These are phyloP conservation scores for Aspergillus udagawae DNA, from an alignment of 2,329 filamentous ascomycete genomes.

Conservation along the genomic window DNA sequence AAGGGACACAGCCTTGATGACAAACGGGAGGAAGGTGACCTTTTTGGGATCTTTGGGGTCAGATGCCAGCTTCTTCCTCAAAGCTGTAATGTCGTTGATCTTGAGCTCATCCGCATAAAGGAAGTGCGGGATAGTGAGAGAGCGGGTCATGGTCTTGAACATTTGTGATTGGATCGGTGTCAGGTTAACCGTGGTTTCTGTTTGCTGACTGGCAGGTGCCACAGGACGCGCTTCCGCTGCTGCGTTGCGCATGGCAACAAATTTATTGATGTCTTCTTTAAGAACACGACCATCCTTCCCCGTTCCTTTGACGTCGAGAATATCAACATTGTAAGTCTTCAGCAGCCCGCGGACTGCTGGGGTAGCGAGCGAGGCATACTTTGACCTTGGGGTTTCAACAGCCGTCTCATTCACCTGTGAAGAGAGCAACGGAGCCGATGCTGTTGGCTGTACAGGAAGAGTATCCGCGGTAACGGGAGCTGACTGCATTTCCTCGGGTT, in stretches of 20 bases:
- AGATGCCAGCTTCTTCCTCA: slow-evolving; percentile 74
- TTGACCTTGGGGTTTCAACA: slow-evolving; percentile 42
- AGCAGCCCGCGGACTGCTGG: slow-evolving; percentile 86
- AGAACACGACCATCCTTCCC: slow-evolving; percentile 86
- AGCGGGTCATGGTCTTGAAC: slow-evolving; percentile 97
- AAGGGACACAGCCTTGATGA: slow-evolving; percentile 91
- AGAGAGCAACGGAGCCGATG: slow-evolving; percentile 1
- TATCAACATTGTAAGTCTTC: slow-evolving; percentile 74
- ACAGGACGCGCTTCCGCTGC: slow-evolving; percentile 21
- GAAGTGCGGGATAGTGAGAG: slow-evolving; percentile 88
- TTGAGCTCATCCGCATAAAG: slow-evolving; percentile 89
- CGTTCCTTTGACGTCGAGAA: slow-evolving; percentile 74
- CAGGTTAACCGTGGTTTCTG: slow-evolving; percentile 66
- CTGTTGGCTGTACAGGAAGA: slow-evolving; percentile 16
- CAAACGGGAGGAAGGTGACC: slow-evolving; percentile 87
- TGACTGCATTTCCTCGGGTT: slow-evolving; percentile 22
- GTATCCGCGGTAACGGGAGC: slow-evolving; percentile 11
- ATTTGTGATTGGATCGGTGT: slow-evolving; percentile 82
- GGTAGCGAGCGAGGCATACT: slow-evolving; percentile 73
- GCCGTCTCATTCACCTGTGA: slow-evolving; percentile 2
- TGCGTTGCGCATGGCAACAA: slow-evolving; percentile 54
- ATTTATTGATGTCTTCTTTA: slow-evolving; percentile 85
- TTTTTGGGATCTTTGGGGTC: slow-evolving; percentile 52
- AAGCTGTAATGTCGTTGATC: slow-evolving; percentile 67
- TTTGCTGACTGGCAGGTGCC: slow-evolving; percentile 47